phyloP scores from a whole-genome alignment of 106 monocot species.

The Allium cepa region DNA sequence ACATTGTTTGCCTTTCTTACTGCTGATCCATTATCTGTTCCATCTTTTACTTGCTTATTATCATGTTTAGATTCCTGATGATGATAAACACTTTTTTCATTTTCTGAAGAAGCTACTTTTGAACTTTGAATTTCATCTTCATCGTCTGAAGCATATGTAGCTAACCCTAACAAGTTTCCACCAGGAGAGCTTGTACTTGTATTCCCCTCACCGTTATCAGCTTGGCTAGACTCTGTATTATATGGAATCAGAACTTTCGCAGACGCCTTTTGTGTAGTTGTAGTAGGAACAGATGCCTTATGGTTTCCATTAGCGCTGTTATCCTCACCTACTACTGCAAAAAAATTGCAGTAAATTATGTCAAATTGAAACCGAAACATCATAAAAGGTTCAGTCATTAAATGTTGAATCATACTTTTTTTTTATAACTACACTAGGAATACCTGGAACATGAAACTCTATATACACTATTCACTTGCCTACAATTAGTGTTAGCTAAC shows the following conservation, averaged over 20 bases:
- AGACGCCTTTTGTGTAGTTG: conserved; percentile 22
- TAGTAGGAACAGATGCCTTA: conserved; percentile 20
- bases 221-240: conserved; percentile 13
- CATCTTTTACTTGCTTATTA: background rate
- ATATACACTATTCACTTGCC: no score
- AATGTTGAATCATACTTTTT: background rate
- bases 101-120: conserved; percentile 5
- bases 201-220: conserved; percentile 13
- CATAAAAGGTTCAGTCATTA: background rate
- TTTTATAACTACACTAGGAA: no score
- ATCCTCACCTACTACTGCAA: conserved; percentile 31
- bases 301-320: conserved; percentile 12
- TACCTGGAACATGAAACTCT: no score
- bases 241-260: conserved; percentile 27
- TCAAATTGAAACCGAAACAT: background rate
- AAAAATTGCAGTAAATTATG: conserved; percentile 8
- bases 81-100: background rate
- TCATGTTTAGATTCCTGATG: conserved; percentile 8
- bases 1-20: background rate
- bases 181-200: conserved; percentile 22
- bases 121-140: conserved; percentile 21
- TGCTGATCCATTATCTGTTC: background rate
- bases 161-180: conserved; percentile 60
- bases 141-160: conserved; percentile 61
- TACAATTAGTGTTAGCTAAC: no score